phyloP scores from a whole-genome alignment of 2,329 filamentous ascomycete genomes.

The Fusarium lateritium region DNA sequence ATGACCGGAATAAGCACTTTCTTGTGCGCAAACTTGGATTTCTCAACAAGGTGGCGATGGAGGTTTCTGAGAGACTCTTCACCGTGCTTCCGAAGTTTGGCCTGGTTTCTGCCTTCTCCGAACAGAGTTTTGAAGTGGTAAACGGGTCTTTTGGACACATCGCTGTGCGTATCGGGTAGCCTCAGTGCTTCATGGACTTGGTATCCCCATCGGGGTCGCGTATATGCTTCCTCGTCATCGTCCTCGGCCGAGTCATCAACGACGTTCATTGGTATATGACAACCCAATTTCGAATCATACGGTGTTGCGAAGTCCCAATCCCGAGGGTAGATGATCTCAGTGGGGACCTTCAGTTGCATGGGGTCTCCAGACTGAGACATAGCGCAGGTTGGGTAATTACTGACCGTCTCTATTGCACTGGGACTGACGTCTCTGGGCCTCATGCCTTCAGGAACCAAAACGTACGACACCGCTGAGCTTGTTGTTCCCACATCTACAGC shows the following conservation, averaged over 20 bases:
- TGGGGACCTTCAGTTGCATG: slow-evolving; percentile 2
- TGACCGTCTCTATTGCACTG: neutral
- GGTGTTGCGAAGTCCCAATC: neutral
- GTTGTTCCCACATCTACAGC: slow-evolving; percentile 9
- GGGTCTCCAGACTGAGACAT: neutral
- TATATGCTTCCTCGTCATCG: too few species aligned
- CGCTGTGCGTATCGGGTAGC: neutral
- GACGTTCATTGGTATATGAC: too few species aligned
- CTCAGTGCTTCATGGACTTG: neutral
- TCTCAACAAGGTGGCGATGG: too few species aligned
- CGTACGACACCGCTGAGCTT: neutral
- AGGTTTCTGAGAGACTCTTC: neutral
- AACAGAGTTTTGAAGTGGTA: slow-evolving; percentile 8
- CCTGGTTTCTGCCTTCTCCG: neutral
- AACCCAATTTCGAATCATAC: too few species aligned
- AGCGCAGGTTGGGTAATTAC: neutral
- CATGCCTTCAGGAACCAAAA: neutral
- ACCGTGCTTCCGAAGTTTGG: neutral
- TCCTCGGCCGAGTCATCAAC: too few species aligned
- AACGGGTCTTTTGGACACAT: neutral
- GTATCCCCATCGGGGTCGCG: slow-evolving; percentile 8
- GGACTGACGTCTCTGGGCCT: neutral
- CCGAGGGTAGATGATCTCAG: neutral
- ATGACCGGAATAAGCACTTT: neutral
- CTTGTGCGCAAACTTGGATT: neutral